phyloP scores from a whole-genome alignment of 306 rosid genomes.

The Acacia crassicarpa region DNA sequence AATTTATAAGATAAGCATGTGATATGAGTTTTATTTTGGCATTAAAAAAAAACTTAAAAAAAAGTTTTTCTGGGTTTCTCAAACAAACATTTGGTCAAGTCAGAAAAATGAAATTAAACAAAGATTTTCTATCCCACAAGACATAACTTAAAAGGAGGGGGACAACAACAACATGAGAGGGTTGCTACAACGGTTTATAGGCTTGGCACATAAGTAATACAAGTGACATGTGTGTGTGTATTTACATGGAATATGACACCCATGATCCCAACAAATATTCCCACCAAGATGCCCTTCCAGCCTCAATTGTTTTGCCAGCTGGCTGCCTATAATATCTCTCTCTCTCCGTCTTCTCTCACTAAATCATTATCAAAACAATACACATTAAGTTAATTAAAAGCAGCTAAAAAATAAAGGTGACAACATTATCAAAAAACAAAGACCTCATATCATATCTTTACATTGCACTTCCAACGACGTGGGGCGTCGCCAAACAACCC shows the following conservation, averaged over 20 bases:
- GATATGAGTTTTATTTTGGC: too few relatives aligned
- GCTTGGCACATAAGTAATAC: not conserved
- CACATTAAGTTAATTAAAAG: not conserved
- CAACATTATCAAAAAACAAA: slow-evolving; percentile 8
- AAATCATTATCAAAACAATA: not conserved
- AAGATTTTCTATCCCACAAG: slow-evolving; percentile 8
- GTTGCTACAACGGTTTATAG: not conserved
- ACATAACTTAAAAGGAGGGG: not conserved
- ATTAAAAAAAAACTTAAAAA: too few relatives aligned
- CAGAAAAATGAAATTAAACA: not conserved
- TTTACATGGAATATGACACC: not conserved
- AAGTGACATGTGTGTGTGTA: not conserved
- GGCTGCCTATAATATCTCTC: not conserved
- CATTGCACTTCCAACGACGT: slow-evolving; percentile 46
- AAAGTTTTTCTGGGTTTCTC: too few relatives aligned
- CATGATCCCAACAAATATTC: slow-evolving; percentile 24
- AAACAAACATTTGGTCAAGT: not conserved
- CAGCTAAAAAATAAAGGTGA: slow-evolving; percentile 15
- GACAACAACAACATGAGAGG: not conserved
- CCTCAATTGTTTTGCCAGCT: not conserved
- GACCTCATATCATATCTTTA: slow-evolving; percentile 21
- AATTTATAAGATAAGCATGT: too few relatives aligned
- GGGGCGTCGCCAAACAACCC: slow-evolving; percentile 34
- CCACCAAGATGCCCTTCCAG: slow-evolving; percentile 22
- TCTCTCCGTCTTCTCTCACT: not conserved